These are phyloP conservation scores for Boletus tylopilopsis DNA, from an alignment of 768 basidiomycete genomes.

Conservation along the genomic window DNA sequence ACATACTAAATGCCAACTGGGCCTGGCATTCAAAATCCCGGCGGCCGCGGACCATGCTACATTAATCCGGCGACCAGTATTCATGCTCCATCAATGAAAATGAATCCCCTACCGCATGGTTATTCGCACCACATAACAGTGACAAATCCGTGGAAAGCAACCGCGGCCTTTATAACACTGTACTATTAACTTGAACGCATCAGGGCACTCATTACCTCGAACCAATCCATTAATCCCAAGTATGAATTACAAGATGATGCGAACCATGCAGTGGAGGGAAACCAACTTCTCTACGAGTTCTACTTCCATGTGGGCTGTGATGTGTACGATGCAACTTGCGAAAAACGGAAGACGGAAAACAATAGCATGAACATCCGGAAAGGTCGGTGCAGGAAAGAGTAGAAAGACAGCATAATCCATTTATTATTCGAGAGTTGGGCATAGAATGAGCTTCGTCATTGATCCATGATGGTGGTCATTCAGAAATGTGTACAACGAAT, in stretches of 20 bases:
- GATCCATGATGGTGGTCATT: conserved; percentile 5
- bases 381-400: neutral
- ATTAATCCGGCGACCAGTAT: too few relatives aligned
- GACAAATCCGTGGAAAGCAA: too few relatives aligned
- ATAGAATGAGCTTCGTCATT: conserved; percentile 2
- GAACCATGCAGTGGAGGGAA: neutral
- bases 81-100: too few relatives aligned
- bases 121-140: too few relatives aligned
- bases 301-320: conserved; percentile 2
- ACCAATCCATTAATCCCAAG: neutral
- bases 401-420: neutral
- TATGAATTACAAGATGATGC: neutral
- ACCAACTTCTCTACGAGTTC: neutral
- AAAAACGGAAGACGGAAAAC: neutral
- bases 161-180: too few relatives aligned
- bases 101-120: too few relatives aligned
- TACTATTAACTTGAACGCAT: too few relatives aligned
- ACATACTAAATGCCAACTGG: too few relatives aligned
- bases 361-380: neutral
- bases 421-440: neutral
- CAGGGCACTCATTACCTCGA: too few relatives aligned
- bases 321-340: neutral
- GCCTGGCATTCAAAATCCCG: too few relatives aligned
- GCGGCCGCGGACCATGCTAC: too few relatives aligned
- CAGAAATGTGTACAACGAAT: neutral